phyloP scores from a whole-genome alignment of 345 rosid genomes.

The Corchorus capsularis region DNA sequence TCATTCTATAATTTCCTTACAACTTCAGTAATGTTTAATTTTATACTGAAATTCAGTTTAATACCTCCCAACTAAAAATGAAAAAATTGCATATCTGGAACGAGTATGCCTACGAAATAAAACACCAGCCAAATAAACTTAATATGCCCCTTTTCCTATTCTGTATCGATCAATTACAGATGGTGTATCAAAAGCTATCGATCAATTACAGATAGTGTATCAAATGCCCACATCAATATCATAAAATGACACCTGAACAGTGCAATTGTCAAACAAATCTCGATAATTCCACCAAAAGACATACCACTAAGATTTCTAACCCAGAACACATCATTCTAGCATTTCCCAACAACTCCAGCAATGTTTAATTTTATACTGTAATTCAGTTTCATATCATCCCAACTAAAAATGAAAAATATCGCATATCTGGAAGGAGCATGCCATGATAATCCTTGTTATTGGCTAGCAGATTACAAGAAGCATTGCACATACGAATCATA shows the following conservation, averaged over 20 bases:
- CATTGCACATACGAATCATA: neutral
- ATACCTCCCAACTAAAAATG: neutral
- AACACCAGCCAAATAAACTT: neutral
- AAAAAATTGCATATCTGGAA: neutral
- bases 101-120: neutral
- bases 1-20: neutral
- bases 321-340: no score
- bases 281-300: no score
- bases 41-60: neutral
- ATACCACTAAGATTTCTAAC: no score
- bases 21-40: neutral
- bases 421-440: no score
- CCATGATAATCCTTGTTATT: neutral
- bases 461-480: neutral
- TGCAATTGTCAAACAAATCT: no score
- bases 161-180: constrained; percentile 1
- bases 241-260: no score
- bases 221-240: no score
- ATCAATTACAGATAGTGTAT: neutral
- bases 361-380: no score
- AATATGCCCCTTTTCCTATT: neutral
- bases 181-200: neutral
- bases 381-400: no score
- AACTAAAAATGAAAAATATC: no score
- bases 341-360: no score